A percentile compares a stretch with the other conserved stretches of the same genome.
These are phyloP conservation scores for Boehmeria nivea DNA, from an alignment of 306 rosid species.

Conservation along the genomic window DNA sequence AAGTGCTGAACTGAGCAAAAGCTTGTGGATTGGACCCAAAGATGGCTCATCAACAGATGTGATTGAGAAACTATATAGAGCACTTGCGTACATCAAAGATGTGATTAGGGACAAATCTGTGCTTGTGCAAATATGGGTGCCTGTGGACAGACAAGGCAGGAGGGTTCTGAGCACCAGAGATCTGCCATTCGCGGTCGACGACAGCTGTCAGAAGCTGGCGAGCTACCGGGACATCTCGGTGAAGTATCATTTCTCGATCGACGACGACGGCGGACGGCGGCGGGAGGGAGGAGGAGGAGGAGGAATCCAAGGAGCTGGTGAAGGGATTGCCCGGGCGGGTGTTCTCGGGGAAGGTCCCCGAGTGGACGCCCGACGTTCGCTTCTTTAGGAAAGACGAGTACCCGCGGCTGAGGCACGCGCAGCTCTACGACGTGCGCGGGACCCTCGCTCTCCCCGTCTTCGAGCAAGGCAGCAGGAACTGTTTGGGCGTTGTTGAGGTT, in stretches of 20 bases:
- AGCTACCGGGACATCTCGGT: conserved; percentile 60
- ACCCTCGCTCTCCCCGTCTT: conserved; percentile 81
- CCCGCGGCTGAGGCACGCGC: conserved; percentile 70
- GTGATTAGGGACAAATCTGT: conserved; percentile 56
- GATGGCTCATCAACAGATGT: conserved; percentile 39
- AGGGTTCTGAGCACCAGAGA: conserved; percentile 54
- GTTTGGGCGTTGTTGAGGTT: conserved; percentile 92
- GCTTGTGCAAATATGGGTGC: conserved; percentile 87
- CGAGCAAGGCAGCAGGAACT: conserved; percentile 63
- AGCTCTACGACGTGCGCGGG: conserved; percentile 62
- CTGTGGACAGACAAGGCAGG: conserved; percentile 55
- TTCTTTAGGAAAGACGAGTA: conserved; percentile 74
- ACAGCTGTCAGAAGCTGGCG: conserved; percentile 50
- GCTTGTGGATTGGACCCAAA: conserved; percentile 58
- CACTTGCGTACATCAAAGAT: conserved; percentile 51
- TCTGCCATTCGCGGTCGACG: conserved; percentile 51
- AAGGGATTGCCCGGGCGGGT: conserved; percentile 86
- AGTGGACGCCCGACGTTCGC: conserved; percentile 96
- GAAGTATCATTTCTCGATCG: conserved; percentile 47
- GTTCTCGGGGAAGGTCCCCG: conserved; percentile 69
- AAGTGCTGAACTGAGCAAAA: conserved; percentile 28
- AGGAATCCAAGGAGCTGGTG: conserved; percentile 40
- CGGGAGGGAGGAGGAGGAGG: conserved; percentile 45
- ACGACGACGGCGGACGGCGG: conserved; percentile 40
- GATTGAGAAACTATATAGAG: conserved; percentile 54